These are phyloP conservation scores for Lithocarpus polystachyus DNA, from an alignment of 306 rosid species.

Conservation along the genomic window DNA sequence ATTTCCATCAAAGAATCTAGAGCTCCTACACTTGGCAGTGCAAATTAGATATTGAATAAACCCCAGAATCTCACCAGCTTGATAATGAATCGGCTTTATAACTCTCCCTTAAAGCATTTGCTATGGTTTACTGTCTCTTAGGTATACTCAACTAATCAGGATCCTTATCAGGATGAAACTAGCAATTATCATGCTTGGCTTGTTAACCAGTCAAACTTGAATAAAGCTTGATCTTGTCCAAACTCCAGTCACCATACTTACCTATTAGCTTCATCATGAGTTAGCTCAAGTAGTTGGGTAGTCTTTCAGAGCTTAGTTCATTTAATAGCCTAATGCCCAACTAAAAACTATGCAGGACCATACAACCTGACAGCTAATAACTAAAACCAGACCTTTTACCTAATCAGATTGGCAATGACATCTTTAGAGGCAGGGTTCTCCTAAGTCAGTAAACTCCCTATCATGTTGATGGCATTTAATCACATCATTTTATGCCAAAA, in stretches of 20 bases:
- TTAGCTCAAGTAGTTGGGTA: neutral
- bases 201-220: neutral
- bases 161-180: neutral
- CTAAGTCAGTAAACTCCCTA: neutral
- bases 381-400: neutral
- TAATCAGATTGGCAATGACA: neutral
- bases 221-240: neutral
- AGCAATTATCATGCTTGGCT: neutral
- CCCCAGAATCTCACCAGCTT: neutral
- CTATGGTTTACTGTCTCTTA: neutral
- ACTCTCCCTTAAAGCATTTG: neutral
- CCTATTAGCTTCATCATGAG: neutral
- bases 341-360: constrained; percentile 1
- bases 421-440: constrained; percentile 6
- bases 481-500: constrained; percentile 2
- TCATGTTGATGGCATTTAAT: constrained; percentile 3
- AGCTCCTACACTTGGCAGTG: neutral
- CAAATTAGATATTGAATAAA: neutral
- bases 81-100: neutral
- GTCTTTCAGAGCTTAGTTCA: neutral
- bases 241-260: neutral
- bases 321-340: neutral
- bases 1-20: neutral
- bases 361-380: constrained; percentile 9
- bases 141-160: neutral